Percentiles rank a stretch among this genome's conserved stretches.
Conservation (phyloP, 805 yeast genomes). For the Diddensiella caesifluorescens region DNA sequence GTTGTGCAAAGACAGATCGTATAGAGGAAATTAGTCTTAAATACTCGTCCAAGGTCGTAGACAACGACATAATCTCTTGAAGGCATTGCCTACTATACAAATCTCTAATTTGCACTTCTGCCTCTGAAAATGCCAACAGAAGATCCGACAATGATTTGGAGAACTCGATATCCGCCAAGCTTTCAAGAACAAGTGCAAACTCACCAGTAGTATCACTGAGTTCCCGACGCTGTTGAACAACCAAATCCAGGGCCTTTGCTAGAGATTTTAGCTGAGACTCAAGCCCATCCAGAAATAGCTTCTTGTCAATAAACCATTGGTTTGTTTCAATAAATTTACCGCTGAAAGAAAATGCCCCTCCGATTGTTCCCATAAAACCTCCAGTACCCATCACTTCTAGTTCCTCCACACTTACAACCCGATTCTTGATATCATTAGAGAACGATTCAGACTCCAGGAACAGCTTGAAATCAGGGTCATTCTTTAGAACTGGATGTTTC, state of each 20-base stretch:
- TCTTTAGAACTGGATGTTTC: slow-evolving; percentile 48
- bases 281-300: slow-evolving; percentile 59
- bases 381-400: slow-evolving; percentile 27
- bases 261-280: slow-evolving; percentile 69
- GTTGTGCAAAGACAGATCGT: slow-evolving; percentile 64
- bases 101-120: slow-evolving; percentile 66
- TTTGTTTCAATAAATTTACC: slow-evolving; percentile 73
- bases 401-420: slow-evolving; percentile 29
- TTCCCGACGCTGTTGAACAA: slow-evolving; percentile 72
- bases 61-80: slow-evolving; percentile 82
- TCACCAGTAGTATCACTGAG: slow-evolving; percentile 65
- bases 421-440: slow-evolving; percentile 56
- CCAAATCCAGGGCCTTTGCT: slow-evolving; percentile 63
- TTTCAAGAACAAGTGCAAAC: slow-evolving; percentile 49
- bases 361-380: slow-evolving; percentile 68
- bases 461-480: slow-evolving; percentile 70
- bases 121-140: slow-evolving; percentile 62
- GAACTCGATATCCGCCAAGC: slow-evolving; percentile 69
- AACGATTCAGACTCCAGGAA: slow-evolving; percentile 76
- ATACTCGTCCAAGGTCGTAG: slow-evolving; percentile 85
- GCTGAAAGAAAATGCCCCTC: slow-evolving; percentile 57
- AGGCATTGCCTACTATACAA: slow-evolving; percentile 69
- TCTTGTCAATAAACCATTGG: slow-evolving; percentile 66
- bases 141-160: slow-evolving; percentile 60
- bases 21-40: slow-evolving; percentile 70